phyloP scores from a whole-genome alignment of 192 early-diverging fungal genomes.

The Gaertneriomyces sp. region DNA sequence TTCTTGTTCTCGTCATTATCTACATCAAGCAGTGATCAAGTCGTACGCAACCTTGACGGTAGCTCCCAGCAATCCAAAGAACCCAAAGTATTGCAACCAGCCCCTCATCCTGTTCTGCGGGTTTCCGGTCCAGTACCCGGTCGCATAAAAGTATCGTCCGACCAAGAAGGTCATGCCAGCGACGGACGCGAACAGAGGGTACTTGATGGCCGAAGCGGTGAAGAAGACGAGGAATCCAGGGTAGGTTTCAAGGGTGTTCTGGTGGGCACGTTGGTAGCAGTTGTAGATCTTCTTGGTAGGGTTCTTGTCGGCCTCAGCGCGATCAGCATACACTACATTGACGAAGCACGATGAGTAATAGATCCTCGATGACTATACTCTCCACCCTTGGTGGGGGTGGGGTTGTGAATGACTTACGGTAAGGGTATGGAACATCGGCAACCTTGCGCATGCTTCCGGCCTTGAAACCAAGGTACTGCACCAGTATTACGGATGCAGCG shows the following conservation, averaged over 20 bases:
- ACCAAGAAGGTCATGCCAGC: slow-evolving; percentile 51
- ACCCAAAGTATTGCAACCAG: slow-evolving; percentile 47
- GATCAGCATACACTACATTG: slow-evolving; percentile 52
- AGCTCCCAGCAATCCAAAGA: slow-evolving; percentile 47
- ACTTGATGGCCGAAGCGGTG: slow-evolving; percentile 45
- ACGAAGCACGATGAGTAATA: no score
- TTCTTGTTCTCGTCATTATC: background rate
- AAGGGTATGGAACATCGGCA: slow-evolving; percentile 64
- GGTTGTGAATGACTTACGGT: slow-evolving; percentile 40
- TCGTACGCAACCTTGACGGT: slow-evolving; percentile 38
- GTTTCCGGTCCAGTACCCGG: slow-evolving; percentile 55
- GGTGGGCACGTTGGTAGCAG: slow-evolving; percentile 56
- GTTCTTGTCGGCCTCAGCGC: slow-evolving; percentile 59
- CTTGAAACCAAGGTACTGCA: slow-evolving; percentile 42
- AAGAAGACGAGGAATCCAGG: slow-evolving; percentile 54
- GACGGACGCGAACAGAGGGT: slow-evolving; percentile 53
- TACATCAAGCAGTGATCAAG: slow-evolving; percentile 23
- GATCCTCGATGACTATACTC: background rate
- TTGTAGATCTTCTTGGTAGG: slow-evolving; percentile 67
- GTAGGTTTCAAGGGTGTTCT: slow-evolving; percentile 67
- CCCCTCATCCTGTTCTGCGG: slow-evolving; percentile 56
- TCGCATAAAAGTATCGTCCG: slow-evolving; percentile 52
- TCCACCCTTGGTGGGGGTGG: background rate
- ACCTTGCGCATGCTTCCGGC: slow-evolving; percentile 57
- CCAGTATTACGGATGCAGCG: slow-evolving; percentile 8